Evolutionary conservation across 805 yeast species (phyloP).

Genomic region (Starmerella scarabaei): DNA sequence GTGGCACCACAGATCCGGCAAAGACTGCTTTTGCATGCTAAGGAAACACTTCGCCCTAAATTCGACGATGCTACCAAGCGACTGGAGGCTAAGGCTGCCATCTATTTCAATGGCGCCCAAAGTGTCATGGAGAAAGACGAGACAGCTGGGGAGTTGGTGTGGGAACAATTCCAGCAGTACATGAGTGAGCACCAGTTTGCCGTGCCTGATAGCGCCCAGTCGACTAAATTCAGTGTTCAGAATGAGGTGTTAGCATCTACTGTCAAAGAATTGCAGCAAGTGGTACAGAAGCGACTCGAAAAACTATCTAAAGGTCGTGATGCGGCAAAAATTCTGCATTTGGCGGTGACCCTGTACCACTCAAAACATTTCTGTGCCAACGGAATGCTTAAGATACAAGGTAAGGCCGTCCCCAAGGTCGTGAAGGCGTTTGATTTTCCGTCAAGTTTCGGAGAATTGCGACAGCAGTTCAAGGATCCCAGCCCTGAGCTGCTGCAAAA

Average conservation of each 20-base stretch:
- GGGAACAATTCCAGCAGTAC: conserved; percentile 22
- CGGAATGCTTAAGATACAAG: conserved; percentile 21
- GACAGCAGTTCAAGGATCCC: conserved; percentile 8
- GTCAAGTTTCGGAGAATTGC: conserved; percentile 16
- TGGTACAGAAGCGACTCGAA: conserved; percentile 1
- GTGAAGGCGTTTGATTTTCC: conserved; percentile 21
- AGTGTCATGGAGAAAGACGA: not conserved
- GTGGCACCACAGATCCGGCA: conserved; percentile 8
- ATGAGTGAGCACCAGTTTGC: conserved; percentile 12
- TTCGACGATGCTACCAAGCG: conserved; percentile 7
- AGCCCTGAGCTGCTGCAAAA: conserved; percentile 3
- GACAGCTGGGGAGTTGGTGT: conserved; percentile 2
- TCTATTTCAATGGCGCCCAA: conserved; percentile 20
- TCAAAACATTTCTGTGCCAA: conserved; percentile 9
- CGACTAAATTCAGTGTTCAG: conserved; percentile 11
- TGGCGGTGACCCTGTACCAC: conserved; percentile 21
- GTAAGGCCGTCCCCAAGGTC: conserved; percentile 25
- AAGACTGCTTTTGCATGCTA: not conserved
- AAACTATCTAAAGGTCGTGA: conserved; percentile 16
- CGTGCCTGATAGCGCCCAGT: conserved; percentile 9
- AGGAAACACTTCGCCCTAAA: conserved; percentile 3
- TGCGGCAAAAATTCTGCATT: conserved; percentile 22
- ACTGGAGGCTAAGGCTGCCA: conserved; percentile 15
- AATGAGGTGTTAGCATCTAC: conserved; percentile 5
- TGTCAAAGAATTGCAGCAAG: conserved; percentile 9